Percentiles rank a stretch among this genome's conserved stretches.
Conservation (phyloP, 768 basidiomycete genomes). For the Lentinula boryana region DNA sequence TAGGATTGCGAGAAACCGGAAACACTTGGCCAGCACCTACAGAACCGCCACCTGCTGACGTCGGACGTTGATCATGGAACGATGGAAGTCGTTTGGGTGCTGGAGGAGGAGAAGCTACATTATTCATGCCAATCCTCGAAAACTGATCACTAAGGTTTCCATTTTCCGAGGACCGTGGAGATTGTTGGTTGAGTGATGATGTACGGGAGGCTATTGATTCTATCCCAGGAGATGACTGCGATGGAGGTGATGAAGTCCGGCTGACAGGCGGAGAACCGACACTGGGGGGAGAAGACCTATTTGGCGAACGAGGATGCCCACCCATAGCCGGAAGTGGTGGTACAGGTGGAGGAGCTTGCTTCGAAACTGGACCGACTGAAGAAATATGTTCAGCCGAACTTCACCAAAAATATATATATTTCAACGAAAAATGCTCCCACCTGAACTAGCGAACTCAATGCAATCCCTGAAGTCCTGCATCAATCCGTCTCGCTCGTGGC, state of each 20-base stretch:
- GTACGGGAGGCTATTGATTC: slow-evolving; percentile 1
- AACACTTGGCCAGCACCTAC: slow-evolving; percentile 7
- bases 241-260: background rate
- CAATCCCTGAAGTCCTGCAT: slow-evolving; percentile 74
- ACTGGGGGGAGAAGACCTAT: too few relatives aligned
- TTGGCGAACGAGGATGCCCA: slow-evolving; percentile 1
- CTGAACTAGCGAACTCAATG: slow-evolving; percentile 68
- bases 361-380: slow-evolving; percentile 51
- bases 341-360: slow-evolving; percentile 64
- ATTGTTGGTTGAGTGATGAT: slow-evolving; percentile 1
- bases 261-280: background rate
- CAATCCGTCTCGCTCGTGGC: slow-evolving; percentile 54
- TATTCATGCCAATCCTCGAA: background rate
- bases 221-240: background rate
- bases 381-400: background rate
- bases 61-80: slow-evolving; percentile 15
- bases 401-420: slow-evolving; percentile 22
- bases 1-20: slow-evolving; percentile 9
- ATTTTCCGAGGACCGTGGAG: slow-evolving; percentile 1
- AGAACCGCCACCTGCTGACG: slow-evolving; percentile 5
- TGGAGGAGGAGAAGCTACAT: background rate
- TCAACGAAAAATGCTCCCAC: slow-evolving; percentile 28
- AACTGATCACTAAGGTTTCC: slow-evolving; percentile 1
- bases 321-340: slow-evolving; percentile 31
- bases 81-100: slow-evolving; percentile 16